These are phyloP conservation scores for Coriaria nepalensis DNA, from an alignment of 306 rosid genomes.

Conservation along the genomic window DNA sequence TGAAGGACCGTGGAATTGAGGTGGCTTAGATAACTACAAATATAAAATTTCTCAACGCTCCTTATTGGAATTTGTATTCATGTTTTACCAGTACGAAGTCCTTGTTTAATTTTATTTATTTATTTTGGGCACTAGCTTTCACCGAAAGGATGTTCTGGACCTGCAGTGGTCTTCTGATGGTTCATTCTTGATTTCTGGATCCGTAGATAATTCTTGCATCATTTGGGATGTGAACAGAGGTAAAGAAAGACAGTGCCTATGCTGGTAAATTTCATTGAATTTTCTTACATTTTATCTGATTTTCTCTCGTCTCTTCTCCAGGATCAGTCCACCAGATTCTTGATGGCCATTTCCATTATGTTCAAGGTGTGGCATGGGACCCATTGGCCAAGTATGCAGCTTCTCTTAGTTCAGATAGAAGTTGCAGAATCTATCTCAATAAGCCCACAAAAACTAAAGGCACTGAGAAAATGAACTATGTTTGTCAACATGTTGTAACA, in stretches of 20 bases:
- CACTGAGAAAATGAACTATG: slow-evolving; percentile 46
- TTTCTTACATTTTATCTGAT: slow-evolving; percentile 13
- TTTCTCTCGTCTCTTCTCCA: slow-evolving; percentile 17
- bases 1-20: too few relatives aligned
- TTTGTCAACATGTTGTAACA: slow-evolving; percentile 63
- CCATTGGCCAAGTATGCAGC: slow-evolving; percentile 65
- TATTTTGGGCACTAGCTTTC: slow-evolving; percentile 52
- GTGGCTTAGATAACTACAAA: too few relatives aligned
- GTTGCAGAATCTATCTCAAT: slow-evolving; percentile 68
- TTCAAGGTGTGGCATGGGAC: slow-evolving; percentile 98
- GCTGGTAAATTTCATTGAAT: slow-evolving; percentile 9
- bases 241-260: slow-evolving; percentile 11
- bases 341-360: slow-evolving; percentile 83
- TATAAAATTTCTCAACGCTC: too few relatives aligned
- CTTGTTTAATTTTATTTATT: slow-evolving; percentile 12
- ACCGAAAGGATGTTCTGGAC: slow-evolving; percentile 81
- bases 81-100: slow-evolving; percentile 8
- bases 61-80: background rate
- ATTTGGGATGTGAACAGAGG: slow-evolving; percentile 93
- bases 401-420: slow-evolving; percentile 89
- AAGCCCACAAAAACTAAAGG: slow-evolving; percentile 57
- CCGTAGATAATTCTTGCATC: slow-evolving; percentile 88
- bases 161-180: slow-evolving; percentile 78
- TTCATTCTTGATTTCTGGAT: slow-evolving; percentile 64
- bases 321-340: slow-evolving; percentile 79